These are phyloP conservation scores for Dacryopinax spathularia DNA, from an alignment of 768 basidiomycete genomes.

Conservation along the genomic window DNA sequence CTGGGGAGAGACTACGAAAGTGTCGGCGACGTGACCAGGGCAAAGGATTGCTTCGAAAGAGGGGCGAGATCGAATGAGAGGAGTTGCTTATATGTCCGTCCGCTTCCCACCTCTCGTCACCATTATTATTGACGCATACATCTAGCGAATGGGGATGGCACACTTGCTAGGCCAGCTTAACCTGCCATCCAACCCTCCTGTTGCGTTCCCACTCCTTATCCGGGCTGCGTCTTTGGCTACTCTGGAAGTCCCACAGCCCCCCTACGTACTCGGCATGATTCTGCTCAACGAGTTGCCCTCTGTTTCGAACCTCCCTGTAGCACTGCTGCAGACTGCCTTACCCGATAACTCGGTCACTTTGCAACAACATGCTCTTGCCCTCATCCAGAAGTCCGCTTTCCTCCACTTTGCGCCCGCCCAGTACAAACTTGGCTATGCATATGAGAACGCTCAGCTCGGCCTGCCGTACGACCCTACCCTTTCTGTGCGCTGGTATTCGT, in stretches of 20 bases:
- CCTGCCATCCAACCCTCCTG: constrained; percentile 36
- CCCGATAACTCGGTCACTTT: neutral
- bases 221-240: constrained; percentile 63
- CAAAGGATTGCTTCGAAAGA: constrained; percentile 74
- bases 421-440: constrained; percentile 84
- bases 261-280: constrained; percentile 78
- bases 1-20: constrained; percentile 86
- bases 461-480: constrained; percentile 80
- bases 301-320: constrained; percentile 16
- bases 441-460: constrained; percentile 77
- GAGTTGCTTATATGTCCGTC: constrained; percentile 62
- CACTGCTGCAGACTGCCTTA: neutral
- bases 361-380: neutral
- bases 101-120: constrained; percentile 13
- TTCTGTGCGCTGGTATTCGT: constrained; percentile 74
- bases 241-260: constrained; percentile 68
- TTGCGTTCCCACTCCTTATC: constrained; percentile 57
- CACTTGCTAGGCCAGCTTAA: constrained; percentile 77
- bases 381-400: constrained; percentile 69
- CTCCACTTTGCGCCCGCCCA: constrained; percentile 68
- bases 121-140: constrained; percentile 4
- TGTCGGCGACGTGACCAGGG: constrained; percentile 53
- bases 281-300: constrained; percentile 74
- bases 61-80: constrained; percentile 63
- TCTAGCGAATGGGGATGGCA: constrained; percentile 83